Conservation (phyloP, 305 asterid genomes). For the Rubia peregrina region DNA sequence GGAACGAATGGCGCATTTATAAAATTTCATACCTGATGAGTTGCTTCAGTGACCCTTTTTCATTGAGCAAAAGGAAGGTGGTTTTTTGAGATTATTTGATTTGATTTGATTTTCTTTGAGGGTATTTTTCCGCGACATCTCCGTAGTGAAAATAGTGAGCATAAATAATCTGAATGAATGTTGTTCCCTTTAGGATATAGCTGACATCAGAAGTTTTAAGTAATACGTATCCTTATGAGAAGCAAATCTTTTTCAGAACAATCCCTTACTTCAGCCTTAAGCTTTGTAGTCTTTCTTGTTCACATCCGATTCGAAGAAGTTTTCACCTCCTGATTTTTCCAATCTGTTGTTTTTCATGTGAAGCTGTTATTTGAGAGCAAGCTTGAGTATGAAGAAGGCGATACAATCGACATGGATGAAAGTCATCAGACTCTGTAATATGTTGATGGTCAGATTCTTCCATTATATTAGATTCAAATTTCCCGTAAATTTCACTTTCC, state of each 20-base stretch:
- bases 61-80: not conserved
- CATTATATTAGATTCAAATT: not conserved
- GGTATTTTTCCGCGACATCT: not conserved
- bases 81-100: not conserved
- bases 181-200: not conserved
- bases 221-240: not conserved
- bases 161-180: not conserved
- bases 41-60: not conserved
- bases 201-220: not conserved
- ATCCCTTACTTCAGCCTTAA: not conserved
- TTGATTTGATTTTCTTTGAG: not conserved
- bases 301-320: not conserved
- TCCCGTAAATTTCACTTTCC: not conserved
- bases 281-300: not conserved
- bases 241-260: not conserved
- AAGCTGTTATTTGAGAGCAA: not conserved
- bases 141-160: not conserved
- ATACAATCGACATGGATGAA: constrained; percentile 39
- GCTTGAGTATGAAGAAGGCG: constrained; percentile 32
- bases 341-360: not conserved
- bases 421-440: constrained; percentile 26
- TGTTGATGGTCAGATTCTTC: constrained; percentile 37
- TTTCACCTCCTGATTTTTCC: not conserved
- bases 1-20: not conserved
- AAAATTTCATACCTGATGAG: not conserved